phyloP scores from a whole-genome alignment of 805 yeast genomes.

The Candida easanensis region DNA sequence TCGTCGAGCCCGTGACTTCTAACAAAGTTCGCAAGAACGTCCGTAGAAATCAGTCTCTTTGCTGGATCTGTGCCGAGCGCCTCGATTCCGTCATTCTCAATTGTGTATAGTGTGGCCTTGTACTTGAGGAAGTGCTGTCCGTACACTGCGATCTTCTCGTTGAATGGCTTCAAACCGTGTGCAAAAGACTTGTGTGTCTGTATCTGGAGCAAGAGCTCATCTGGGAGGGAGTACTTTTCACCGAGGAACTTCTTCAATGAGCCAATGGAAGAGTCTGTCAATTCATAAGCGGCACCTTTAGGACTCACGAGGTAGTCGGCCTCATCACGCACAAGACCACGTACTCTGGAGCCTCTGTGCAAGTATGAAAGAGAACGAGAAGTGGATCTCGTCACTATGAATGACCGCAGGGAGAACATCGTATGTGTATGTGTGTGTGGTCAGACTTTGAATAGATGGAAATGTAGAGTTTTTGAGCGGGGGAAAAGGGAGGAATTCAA shows the following conservation, averaged over 20 bases:
- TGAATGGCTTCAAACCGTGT: constrained; percentile 85
- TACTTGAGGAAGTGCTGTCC: constrained; percentile 63
- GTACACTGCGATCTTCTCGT: constrained; percentile 75
- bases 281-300: constrained; percentile 53
- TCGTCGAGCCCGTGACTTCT: constrained; percentile 44
- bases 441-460: background rate
- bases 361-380: constrained; percentile 32
- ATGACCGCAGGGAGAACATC: constrained; percentile 18
- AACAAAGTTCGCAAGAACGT: constrained; percentile 51
- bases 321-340: constrained; percentile 72
- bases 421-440: background rate
- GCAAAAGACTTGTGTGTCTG: constrained; percentile 94
- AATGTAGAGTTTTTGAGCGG: background rate
- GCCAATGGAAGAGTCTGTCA: constrained; percentile 44
- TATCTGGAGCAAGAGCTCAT: constrained; percentile 67
- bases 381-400: constrained; percentile 1
- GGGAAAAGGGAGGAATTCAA: background rate
- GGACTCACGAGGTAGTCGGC: constrained; percentile 49
- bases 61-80: constrained; percentile 56
- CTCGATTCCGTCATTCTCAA: constrained; percentile 36
- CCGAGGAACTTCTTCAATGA: constrained; percentile 49
- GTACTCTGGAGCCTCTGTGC: constrained; percentile 51
- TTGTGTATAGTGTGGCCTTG: constrained; percentile 31
- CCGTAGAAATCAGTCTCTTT: constrained; percentile 49
- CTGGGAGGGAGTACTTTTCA: constrained; percentile 51